Percentiles rank a stretch among this genome's conserved stretches.
phyloP scores from a whole-genome alignment of 257 asterid species.

The Ballota nigra region DNA sequence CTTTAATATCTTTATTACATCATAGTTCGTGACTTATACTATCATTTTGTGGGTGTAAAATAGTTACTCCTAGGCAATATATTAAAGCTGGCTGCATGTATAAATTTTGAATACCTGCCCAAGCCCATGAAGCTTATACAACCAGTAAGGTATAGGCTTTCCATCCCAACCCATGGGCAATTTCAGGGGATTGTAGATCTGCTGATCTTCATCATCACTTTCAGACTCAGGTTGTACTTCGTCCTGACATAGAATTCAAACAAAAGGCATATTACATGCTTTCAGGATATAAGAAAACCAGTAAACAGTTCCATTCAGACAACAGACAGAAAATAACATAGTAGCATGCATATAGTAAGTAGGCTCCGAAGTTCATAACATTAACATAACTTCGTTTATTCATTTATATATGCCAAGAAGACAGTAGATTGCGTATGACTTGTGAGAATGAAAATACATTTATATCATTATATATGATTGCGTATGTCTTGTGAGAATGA shows the following conservation, averaged over 20 bases:
- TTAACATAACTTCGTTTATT: neutral
- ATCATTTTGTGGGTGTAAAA: neutral
- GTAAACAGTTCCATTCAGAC: neutral
- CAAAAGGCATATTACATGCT: neutral
- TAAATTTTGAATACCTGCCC: constrained; percentile 70
- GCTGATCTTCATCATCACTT: constrained; percentile 97
- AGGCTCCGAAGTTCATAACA: neutral
- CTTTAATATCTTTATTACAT: neutral
- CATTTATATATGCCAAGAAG: neutral
- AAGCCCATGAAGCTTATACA: constrained; percentile 98
- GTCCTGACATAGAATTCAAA: constrained; percentile 52
- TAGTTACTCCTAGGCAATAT: neutral
- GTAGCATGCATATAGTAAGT: neutral
- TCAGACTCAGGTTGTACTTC: constrained; percentile 89
- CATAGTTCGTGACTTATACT: neutral
- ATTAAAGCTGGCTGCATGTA: constrained; percentile 7
- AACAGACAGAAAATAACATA: neutral
- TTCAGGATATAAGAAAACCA: neutral
- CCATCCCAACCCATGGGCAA: constrained; percentile 99
- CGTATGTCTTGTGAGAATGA: neutral
- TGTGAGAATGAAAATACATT: neutral
- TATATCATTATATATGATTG: neutral
- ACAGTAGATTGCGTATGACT: constrained; percentile 20
- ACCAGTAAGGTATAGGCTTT: constrained; percentile 98
- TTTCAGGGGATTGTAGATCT: constrained; percentile 95